These are phyloP conservation scores for Pseudomonodictys pantanalensis DNA, from an alignment of 495 filamentous ascomycete species.

Conservation along the genomic window DNA sequence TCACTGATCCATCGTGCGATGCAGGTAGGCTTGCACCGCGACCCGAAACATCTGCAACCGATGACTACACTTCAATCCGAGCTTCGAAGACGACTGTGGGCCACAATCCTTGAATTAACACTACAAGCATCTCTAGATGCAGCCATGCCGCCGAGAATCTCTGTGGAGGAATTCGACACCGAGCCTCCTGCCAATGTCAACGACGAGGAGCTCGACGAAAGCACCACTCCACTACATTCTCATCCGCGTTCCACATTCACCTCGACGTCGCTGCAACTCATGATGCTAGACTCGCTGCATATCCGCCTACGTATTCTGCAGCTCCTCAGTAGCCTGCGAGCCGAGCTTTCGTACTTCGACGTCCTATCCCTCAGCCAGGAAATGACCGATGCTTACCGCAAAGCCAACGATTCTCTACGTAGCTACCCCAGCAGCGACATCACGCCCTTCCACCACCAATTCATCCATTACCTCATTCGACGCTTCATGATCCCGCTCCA, in stretches of 20 bases:
- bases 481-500: conserved; percentile 56
- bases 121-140: conserved; percentile 59
- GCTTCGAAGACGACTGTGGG: conserved; percentile 66
- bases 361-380: too few relatives aligned
- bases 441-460: conserved; percentile 10
- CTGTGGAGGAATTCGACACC: conserved; percentile 45
- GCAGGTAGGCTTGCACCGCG: conserved; percentile 60
- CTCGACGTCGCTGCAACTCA: conserved; percentile 52
- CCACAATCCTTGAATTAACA: conserved; percentile 60
- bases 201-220: conserved; percentile 46
- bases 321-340: too few relatives aligned
- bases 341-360: too few relatives aligned
- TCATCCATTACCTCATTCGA: conserved; percentile 41
- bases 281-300: conserved; percentile 49
- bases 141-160: conserved; percentile 57
- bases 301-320: conserved; percentile 52
- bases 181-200: conserved; percentile 46
- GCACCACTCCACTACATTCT: conserved; percentile 40
- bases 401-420: too few relatives aligned
- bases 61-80: conserved; percentile 54
- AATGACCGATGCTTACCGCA: too few relatives aligned
- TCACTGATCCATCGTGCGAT: conserved; percentile 58
- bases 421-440: too few relatives aligned
- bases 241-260: conserved; percentile 45
- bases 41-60: conserved; percentile 48